Percentiles rank a stretch among this genome's conserved stretches.
These are phyloP conservation scores for Proliferodiscus dingleyae DNA, from an alignment of 2,329 filamentous ascomycete species.

Conservation along the genomic window DNA sequence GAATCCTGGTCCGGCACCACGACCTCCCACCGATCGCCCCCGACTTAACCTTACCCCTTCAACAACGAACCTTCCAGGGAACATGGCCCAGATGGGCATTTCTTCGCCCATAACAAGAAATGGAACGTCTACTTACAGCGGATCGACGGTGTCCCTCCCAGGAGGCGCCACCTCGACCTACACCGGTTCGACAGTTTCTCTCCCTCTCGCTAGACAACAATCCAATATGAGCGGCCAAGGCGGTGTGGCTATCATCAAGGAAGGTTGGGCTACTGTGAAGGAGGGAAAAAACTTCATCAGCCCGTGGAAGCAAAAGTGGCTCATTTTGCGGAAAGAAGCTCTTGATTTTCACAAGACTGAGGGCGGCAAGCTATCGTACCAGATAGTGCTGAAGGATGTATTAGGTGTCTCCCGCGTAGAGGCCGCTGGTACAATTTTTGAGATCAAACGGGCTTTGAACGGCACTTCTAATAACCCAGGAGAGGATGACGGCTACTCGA, in stretches of 20 bases:
- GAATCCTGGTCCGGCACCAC: constrained; percentile 93
- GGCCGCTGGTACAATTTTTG: constrained; percentile 85
- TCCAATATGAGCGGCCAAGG: constrained; percentile 55
- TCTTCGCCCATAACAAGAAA: constrained; percentile 63
- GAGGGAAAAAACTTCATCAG: constrained; percentile 84
- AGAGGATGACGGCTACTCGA: constrained; percentile 69
- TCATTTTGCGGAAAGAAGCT: constrained; percentile 87
- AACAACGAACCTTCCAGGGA: constrained; percentile 65
- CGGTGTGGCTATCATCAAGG: constrained; percentile 70
- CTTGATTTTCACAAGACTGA: constrained; percentile 94
- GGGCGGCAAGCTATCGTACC: constrained; percentile 80
- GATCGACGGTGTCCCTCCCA: constrained; percentile 67
- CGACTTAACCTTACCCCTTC: constrained; percentile 75
- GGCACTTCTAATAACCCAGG: constrained; percentile 66
- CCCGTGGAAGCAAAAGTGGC: constrained; percentile 83
- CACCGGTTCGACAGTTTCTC: constrained; percentile 66
- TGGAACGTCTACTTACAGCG: constrained; percentile 62
- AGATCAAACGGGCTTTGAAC: constrained; percentile 75
- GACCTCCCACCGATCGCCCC: constrained; percentile 78
- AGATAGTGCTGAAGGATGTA: constrained; percentile 80
- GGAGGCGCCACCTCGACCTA: constrained; percentile 62
- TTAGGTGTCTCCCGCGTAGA: constrained; percentile 88
- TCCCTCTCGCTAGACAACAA: constrained; percentile 60
- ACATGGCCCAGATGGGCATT: constrained; percentile 74
- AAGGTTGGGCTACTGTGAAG: constrained; percentile 81